A percentile compares a stretch with the other conserved stretches of the same genome.
These are phyloP conservation scores for Ricinus communis DNA, from an alignment of 345 rosid species.

Conservation along the genomic window DNA sequence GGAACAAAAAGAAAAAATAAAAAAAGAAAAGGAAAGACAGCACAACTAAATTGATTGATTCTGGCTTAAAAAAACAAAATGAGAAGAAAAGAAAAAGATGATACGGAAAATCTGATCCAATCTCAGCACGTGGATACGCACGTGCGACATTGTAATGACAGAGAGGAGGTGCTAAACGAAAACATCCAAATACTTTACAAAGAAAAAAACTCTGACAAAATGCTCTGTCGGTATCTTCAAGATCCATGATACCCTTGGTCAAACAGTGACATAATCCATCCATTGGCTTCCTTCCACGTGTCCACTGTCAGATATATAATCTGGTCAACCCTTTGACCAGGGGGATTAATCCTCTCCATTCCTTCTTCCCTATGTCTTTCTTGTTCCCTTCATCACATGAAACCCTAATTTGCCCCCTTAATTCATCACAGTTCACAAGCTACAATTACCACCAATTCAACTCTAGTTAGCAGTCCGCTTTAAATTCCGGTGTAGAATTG, in stretches of 20 bases:
- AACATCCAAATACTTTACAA: no score
- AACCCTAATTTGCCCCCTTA: background rate
- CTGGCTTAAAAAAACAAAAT: no score
- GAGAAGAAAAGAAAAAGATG: background rate
- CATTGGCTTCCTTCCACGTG: slow-evolving; percentile 21
- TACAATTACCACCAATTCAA: no score
- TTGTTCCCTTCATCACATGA: background rate
- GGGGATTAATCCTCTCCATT: background rate
- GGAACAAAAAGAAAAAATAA: no score
- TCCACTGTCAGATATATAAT: background rate
- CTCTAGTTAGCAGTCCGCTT: no score
- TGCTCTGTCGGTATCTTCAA: slow-evolving; percentile 24
- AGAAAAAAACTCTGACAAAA: background rate
- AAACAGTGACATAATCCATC: slow-evolving; percentile 4
- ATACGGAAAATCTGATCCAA: slow-evolving; percentile 7
- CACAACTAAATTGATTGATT: no score
- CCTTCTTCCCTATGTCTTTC: background rate
- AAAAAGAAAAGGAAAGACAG: no score
- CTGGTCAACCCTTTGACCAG: slow-evolving; percentile 29
- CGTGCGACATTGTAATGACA: slow-evolving; percentile 11
- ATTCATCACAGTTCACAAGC: no score
- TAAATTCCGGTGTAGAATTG: no score
- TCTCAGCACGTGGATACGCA: slow-evolving; percentile 24
- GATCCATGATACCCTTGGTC: slow-evolving; percentile 16
- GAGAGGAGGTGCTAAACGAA: no score